Percentiles rank a stretch among this genome's conserved stretches.
Conservation (phyloP, 768 basidiomycete genomes). For the Trametes meyenii region DNA sequence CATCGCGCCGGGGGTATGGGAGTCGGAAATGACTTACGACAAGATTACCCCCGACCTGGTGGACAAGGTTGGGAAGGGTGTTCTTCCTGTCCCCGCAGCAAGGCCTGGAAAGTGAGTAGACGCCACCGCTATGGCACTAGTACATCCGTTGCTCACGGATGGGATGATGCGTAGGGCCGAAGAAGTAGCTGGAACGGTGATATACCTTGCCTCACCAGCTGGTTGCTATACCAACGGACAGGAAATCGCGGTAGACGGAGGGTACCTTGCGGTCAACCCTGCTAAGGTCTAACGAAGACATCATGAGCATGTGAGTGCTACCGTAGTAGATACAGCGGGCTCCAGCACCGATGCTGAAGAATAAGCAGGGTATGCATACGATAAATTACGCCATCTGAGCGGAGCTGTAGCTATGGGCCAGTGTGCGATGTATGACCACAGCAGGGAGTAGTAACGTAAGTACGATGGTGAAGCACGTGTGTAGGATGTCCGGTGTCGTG, state of each 20-base stretch:
- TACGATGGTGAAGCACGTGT: background rate
- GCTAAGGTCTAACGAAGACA: constrained; percentile 37
- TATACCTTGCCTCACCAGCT: constrained; percentile 74
- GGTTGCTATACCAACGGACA: constrained; percentile 80
- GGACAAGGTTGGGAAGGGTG: constrained; percentile 59
- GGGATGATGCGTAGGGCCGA: constrained; percentile 47
- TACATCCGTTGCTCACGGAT: background rate
- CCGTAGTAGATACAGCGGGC: constrained; percentile 11
- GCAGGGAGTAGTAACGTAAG: constrained; percentile 7
- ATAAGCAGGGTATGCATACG: constrained; percentile 15
- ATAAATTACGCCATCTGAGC: constrained; percentile 24
- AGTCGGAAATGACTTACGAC: constrained; percentile 73
- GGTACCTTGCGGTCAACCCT: constrained; percentile 75
- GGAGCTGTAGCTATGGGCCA: constrained; percentile 11
- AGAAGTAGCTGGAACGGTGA: constrained; percentile 78
- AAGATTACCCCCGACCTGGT: constrained; percentile 47
- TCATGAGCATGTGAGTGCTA: constrained; percentile 4
- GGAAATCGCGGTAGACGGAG: constrained; percentile 78
- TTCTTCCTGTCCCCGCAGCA: constrained; percentile 62
- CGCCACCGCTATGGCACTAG: background rate
- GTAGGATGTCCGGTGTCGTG: constrained; percentile 23
- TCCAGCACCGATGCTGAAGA: constrained; percentile 3
- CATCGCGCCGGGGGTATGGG: constrained; percentile 76
- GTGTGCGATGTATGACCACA: constrained; percentile 8
- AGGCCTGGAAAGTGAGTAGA: constrained; percentile 68